These are phyloP conservation scores for Fusarium denticulatum DNA, from an alignment of 2,329 filamentous ascomycete species.

Conservation along the genomic window DNA sequence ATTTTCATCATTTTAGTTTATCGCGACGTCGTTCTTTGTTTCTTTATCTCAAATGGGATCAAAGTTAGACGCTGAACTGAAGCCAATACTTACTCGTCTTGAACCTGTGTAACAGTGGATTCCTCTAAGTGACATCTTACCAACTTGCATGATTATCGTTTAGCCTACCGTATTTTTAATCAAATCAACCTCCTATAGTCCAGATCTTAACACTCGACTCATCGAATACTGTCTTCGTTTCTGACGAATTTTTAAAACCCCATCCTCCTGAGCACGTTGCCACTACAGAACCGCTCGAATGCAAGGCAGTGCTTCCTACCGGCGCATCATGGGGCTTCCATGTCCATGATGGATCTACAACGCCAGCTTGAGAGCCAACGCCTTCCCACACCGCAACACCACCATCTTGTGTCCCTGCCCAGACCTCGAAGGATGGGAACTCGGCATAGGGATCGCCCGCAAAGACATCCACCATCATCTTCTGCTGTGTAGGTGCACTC, in stretches of 20 bases:
- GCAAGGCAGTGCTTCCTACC: conserved; percentile 61
- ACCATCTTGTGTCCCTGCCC: conserved; percentile 67
- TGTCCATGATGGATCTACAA: conserved; percentile 57
- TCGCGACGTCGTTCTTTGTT: too few species aligned
- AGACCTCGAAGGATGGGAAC: conserved; percentile 65
- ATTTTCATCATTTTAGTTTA: too few species aligned
- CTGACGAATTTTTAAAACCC: conserved; percentile 42
- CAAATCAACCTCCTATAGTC: conserved; percentile 35
- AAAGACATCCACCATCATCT: conserved; percentile 65
- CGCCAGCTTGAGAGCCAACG: conserved; percentile 60
- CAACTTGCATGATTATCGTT: not conserved
- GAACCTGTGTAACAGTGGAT: not conserved
- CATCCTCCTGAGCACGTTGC: conserved; percentile 68
- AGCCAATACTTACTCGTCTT: not conserved
- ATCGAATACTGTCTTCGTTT: conserved; percentile 30
- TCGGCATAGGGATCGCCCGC: conserved; percentile 47
- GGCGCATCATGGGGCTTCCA: conserved; percentile 60
- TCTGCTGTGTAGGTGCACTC: conserved; percentile 63
- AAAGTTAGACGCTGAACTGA: not conserved
- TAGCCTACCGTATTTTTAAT: not conserved
- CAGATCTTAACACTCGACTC: conserved; percentile 42
- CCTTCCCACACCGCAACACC: conserved; percentile 67
- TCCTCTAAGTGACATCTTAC: not conserved
- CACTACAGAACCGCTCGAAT: conserved; percentile 64
- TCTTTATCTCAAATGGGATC: too few species aligned